Evolutionary conservation across 495 filamentous ascomycete species (phyloP).

Genomic region (Entonaema liquescens): DNA sequence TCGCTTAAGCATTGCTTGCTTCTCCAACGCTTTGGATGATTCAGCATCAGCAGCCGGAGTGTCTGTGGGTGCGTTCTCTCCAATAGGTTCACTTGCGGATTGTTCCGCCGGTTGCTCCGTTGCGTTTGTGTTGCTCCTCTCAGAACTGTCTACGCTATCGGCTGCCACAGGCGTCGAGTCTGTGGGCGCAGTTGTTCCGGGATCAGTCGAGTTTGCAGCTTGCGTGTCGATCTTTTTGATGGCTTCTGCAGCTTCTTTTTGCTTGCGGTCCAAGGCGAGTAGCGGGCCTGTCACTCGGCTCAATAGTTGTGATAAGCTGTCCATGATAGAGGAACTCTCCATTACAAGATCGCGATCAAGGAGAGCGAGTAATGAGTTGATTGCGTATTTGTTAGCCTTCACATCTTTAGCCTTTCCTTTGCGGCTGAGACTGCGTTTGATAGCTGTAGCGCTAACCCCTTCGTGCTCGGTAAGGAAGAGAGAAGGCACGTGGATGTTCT

Average conservation of each 20-base stretch:
- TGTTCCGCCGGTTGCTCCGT: constrained; percentile 16
- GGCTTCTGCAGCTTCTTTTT: constrained; percentile 72
- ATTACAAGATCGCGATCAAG: constrained; percentile 92
- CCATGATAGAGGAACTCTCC: constrained; percentile 95
- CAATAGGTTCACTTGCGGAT: constrained; percentile 31
- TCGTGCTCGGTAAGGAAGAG: constrained; percentile 98
- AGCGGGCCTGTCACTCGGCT: constrained; percentile 90
- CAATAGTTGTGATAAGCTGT: constrained; percentile 84
- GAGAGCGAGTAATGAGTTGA: constrained; percentile 88
- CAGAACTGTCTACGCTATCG: constrained; percentile 18
- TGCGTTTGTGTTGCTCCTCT: constrained; percentile 1
- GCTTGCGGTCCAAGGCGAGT: constrained; percentile 80
- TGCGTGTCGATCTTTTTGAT: constrained; percentile 64
- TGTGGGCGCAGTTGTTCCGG: constrained; percentile 37
- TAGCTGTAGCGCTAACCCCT: constrained; percentile 64
- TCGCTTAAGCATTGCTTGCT: constrained; percentile 71
- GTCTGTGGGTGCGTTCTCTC: constrained; percentile 30
- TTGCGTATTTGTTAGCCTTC: constrained; percentile 85
- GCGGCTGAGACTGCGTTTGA: constrained; percentile 79
- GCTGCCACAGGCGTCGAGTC: constrained; percentile 34
- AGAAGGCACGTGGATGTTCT: constrained; percentile 81
- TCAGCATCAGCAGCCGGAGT: constrained; percentile 47
- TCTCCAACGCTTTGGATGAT: constrained; percentile 58
- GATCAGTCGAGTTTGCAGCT: constrained; percentile 43
- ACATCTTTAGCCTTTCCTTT: constrained; percentile 87